These are phyloP conservation scores for Litchi chinensis DNA, from an alignment of 345 rosid genomes.

Conservation along the genomic window DNA sequence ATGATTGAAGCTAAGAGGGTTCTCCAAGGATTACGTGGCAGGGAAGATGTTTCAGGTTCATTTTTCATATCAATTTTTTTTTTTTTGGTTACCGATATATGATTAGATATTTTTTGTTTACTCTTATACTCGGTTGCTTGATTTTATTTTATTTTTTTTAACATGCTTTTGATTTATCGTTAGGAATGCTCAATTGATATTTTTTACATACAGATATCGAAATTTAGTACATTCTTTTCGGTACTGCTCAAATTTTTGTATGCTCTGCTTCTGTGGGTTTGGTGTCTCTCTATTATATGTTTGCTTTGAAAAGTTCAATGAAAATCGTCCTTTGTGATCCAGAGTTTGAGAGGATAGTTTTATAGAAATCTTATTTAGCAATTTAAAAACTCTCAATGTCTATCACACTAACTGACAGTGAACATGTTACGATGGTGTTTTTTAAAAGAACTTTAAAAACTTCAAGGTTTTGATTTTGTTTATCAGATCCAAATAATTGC, in stretches of 20 bases:
- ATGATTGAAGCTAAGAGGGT: slow-evolving; percentile 84
- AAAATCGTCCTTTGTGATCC: neutral
- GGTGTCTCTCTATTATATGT: neutral
- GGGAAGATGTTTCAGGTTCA: slow-evolving; percentile 92
- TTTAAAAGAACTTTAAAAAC: neutral
- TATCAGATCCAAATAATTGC: neutral
- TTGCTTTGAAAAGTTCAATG: neutral
- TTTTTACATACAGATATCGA: too few relatives aligned
- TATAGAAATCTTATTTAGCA: neutral
- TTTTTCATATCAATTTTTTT: slow-evolving; percentile 12
- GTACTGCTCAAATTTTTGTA: neutral
- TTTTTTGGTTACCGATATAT: too few relatives aligned
- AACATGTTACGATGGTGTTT: too few relatives aligned
- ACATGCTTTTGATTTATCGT: neutral
- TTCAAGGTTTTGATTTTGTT: neutral
- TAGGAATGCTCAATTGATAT: neutral
- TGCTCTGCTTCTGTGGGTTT: neutral
- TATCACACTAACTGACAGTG: neutral
- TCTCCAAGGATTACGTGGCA: slow-evolving; percentile 86
- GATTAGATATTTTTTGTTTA: neutral
- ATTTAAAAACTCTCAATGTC: neutral
- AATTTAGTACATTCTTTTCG: too few relatives aligned
- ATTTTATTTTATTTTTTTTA: too few relatives aligned
- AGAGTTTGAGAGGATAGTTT: neutral
- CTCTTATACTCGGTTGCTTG: neutral